phyloP scores from a whole-genome alignment of 495 filamentous ascomycete genomes.

The Penicillium antarcticum region DNA sequence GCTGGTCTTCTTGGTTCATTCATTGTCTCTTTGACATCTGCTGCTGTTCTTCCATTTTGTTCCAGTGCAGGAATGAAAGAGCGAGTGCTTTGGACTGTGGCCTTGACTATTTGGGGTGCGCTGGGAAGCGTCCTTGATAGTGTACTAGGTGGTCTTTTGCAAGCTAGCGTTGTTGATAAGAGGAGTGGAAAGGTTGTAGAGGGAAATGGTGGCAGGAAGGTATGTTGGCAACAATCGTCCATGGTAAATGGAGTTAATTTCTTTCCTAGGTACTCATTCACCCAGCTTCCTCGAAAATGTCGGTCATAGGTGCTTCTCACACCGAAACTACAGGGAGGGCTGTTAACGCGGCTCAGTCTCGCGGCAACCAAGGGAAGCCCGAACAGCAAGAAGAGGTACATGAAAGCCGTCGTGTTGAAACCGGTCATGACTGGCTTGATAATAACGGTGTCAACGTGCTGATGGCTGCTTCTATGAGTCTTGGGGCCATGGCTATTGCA shows the following conservation, averaged over 20 bases:
- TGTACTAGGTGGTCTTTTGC: constrained; percentile 77
- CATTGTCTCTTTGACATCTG: constrained; percentile 63
- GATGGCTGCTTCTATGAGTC: constrained; percentile 81
- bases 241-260: constrained; percentile 4
- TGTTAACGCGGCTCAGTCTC: constrained; percentile 22
- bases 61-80: constrained; percentile 44
- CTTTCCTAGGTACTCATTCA: constrained; percentile 38
- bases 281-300: constrained; percentile 22
- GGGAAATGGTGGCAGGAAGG: constrained; percentile 77
- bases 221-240: constrained; percentile 28
- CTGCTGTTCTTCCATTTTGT: constrained; percentile 70
- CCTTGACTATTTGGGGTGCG: constrained; percentile 66
- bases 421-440: constrained; percentile 73
- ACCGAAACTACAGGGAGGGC: constrained; percentile 7
- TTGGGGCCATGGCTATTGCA: constrained; percentile 67
- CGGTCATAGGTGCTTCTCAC: background rate
- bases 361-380: constrained; percentile 17
- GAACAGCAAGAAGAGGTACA: constrained; percentile 37
- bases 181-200: constrained; percentile 84
- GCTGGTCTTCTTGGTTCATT: constrained; percentile 76
- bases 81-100: constrained; percentile 53
- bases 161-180: constrained; percentile 83
- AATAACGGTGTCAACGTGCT: constrained; percentile 93
- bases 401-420: constrained; percentile 69
- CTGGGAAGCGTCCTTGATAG: constrained; percentile 83